Evolutionary conservation across 192 early-diverging fungal species (phyloP).

Genomic region (Neocallimastix lanati): DNA sequence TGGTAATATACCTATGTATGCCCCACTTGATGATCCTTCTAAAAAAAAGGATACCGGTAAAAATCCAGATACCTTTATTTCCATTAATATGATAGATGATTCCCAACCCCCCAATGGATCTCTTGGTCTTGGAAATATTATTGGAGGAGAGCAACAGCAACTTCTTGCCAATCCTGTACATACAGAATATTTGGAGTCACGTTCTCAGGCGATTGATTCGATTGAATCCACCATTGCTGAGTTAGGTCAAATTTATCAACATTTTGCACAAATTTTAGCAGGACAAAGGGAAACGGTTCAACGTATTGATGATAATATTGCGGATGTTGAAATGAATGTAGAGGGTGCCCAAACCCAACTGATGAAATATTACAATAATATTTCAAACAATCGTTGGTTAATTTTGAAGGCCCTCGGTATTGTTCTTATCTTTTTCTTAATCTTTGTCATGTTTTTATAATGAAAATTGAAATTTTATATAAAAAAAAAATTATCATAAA

Average conservation of each 20-base stretch:
- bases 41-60: no score
- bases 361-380: conserved; percentile 74
- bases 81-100: no score
- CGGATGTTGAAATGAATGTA: conserved; percentile 81
- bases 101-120: no score
- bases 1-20: no score
- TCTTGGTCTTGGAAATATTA: no score
- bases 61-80: no score
- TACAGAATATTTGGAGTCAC: conserved; percentile 38
- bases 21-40: no score
- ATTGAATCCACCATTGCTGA: conserved; percentile 97
- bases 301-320: conserved; percentile 83
- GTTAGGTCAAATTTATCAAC: conserved; percentile 72
- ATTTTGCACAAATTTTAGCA: conserved; percentile 68
- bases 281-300: conserved; percentile 76
- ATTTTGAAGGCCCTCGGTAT: conserved; percentile 88
- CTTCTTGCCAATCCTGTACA: no score
- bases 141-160: no score
- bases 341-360: conserved; percentile 76
- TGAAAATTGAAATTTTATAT: no score
- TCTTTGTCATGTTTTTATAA: conserved; percentile 33
- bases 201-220: conserved; percentile 77
- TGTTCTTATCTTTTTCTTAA: conserved; percentile 70
- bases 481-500: no score
- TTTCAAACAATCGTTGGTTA: conserved; percentile 85